Percentiles rank a stretch among this genome's conserved stretches.
Evolutionary conservation across 495 filamentous ascomycete genomes (phyloP).

Genomic region (Barbatosphaeria neglecta): DNA sequence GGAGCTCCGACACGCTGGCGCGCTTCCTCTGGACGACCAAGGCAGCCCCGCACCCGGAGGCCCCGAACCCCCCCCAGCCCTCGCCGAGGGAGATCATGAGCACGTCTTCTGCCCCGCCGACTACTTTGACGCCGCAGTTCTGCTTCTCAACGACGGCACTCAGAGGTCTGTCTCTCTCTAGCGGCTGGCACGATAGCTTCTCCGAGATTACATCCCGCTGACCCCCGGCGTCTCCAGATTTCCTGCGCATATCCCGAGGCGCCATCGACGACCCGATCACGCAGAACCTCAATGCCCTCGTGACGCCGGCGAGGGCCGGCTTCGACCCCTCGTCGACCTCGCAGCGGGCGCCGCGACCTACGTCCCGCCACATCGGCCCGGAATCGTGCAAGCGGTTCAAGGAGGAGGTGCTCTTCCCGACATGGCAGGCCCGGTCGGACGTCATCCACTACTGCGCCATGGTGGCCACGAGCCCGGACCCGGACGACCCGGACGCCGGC

Average conservation of each 20-base stretch:
- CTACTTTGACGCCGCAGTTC: slow-evolving; percentile 75
- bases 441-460: slow-evolving; percentile 81
- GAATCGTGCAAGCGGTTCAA: slow-evolving; percentile 60
- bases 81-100: slow-evolving; percentile 43
- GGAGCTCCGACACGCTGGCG: slow-evolving; percentile 28
- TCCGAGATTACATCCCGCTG: slow-evolving; percentile 1
- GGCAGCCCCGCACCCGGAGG: slow-evolving; percentile 24
- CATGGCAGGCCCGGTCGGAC: slow-evolving; percentile 78
- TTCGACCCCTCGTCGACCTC: slow-evolving; percentile 77
- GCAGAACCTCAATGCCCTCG: slow-evolving; percentile 83
- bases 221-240: slow-evolving; percentile 48
- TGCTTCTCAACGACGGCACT: slow-evolving; percentile 83
- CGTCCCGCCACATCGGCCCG: slow-evolving; percentile 43
- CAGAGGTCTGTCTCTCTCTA: slow-evolving; percentile 47
- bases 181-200: background rate
- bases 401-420: slow-evolving; percentile 68
- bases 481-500: slow-evolving; percentile 71
- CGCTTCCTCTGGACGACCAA: slow-evolving; percentile 34
- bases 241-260: slow-evolving; percentile 76
- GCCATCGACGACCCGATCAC: slow-evolving; percentile 87
- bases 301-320: slow-evolving; percentile 56
- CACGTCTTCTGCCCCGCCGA: slow-evolving; percentile 44
- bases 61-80: slow-evolving; percentile 11
- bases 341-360: slow-evolving; percentile 37
- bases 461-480: slow-evolving; percentile 80